phyloP scores from a whole-genome alignment of 2,329 filamentous ascomycete species.

The Aspergillus hiratsukae region DNA sequence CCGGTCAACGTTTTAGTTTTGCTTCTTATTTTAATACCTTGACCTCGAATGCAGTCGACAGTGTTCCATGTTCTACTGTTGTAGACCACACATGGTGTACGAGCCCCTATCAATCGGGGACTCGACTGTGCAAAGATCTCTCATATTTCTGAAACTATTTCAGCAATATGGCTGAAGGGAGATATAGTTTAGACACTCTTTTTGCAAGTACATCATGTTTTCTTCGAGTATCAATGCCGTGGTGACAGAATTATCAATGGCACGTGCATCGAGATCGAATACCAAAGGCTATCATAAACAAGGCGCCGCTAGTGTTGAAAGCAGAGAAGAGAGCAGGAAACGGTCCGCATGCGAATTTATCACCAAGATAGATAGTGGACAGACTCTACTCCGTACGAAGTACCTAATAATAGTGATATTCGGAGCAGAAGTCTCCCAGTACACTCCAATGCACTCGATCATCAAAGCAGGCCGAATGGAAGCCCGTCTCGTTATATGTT shows the following conservation, averaged over 20 bases:
- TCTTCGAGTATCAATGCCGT: neutral
- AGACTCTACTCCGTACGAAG: neutral
- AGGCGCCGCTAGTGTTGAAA: neutral
- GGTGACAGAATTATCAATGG: neutral
- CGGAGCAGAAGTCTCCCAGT: neutral
- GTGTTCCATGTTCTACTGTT: neutral
- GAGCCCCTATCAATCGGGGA: neutral
- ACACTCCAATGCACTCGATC: neutral
- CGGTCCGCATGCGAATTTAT: neutral
- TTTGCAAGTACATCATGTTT: neutral
- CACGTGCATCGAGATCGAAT: neutral
- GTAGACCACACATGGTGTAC: neutral
- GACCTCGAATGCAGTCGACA: neutral
- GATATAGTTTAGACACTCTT: neutral
- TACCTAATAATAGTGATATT: neutral
- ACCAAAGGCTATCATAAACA: neutral
- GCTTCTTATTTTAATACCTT: neutral
- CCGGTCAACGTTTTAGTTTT: neutral
- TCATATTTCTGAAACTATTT: neutral
- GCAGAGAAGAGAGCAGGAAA: neutral
- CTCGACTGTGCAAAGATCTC: neutral
- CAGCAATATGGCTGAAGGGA: too few species aligned
- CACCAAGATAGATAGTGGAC: neutral
- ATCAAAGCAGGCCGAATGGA: neutral
- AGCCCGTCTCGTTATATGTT: neutral